Evolutionary conservation across 192 early-diverging fungal species (phyloP), one percentile per base, ranked within the genome.

Genomic region (Mortierella alpina): DNA sequence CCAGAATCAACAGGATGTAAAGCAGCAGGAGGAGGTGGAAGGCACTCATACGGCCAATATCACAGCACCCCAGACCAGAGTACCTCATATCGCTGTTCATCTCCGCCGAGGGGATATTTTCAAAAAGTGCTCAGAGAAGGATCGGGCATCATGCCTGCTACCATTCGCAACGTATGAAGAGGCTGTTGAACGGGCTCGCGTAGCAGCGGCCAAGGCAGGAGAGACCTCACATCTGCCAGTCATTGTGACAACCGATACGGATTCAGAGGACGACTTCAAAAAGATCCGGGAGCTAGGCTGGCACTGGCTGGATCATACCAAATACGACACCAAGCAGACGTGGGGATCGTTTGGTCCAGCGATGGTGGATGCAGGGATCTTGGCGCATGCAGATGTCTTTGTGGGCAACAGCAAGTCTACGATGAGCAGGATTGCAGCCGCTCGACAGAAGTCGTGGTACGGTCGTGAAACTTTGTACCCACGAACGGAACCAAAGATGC

Each of bases 321-420:
- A 68, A 10, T 65, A 68, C 48, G 64, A 59, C 14, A 68, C 77
- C 1, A 14, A 6, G 4, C 31, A 48, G 17, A 44, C 68, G 2
- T 70, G 70, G 57, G 77, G 77, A 0, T 20, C 77, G 0, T 80
- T 80, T 64, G 77, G 77, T 12, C 53, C 64, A 0, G 77, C 68
- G 0, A 45, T 80, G 59, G 59, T 68, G 20, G 77, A 80, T 22
- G 54, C 70, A 23, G 70, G 70, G n/a, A 63, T 80, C 31, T 49
- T 80, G 50, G 77, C 70, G 6, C 69, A 72, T 55, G 77, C 77
- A n/a, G 77, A 80, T 51, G 63, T 66, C 15, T 71, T 79, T 14
- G 58, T 79, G 11, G 76, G 76, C 9, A 61, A 42, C 11, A 0
- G 1, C 0, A 18, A 4, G 14, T 71, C 68, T 17, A 79, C 76